A percentile compares a stretch with the other conserved stretches of the same genome.
Conservation (phyloP, 139 green algal species). For the Zygnema cylindricum region DNA sequence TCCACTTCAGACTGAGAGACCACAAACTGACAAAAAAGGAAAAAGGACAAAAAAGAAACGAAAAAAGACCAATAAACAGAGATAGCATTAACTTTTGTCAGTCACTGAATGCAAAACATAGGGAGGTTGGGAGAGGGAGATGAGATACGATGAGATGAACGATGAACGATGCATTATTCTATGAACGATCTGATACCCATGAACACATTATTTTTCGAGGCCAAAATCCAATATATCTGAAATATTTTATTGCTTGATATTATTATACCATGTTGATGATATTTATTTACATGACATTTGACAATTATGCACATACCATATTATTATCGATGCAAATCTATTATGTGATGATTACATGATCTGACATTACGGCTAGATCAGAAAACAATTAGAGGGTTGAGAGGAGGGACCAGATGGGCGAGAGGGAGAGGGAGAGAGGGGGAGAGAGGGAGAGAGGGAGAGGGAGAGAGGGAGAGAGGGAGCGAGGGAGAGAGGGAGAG, state of each 20-base stretch:
- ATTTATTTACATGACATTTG: neutral
- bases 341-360: slow-evolving; percentile 1
- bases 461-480: slow-evolving; percentile 33
- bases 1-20: no score
- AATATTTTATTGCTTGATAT: neutral
- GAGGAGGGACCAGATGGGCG: neutral
- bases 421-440: slow-evolving; percentile 36
- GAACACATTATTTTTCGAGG: neutral
- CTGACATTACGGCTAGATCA: slow-evolving; percentile 8
- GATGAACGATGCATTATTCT: no score
- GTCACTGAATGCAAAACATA: no score
- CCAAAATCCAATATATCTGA: neutral
- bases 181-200: neutral
- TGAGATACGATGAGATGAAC: no score
- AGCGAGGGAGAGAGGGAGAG: no score
- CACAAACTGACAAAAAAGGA: no score
- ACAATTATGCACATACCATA: neutral
- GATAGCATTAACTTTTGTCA: no score
- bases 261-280: neutral
- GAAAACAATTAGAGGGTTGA: neutral
- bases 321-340: neutral
- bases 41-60: no score
- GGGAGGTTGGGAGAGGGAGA: no score
- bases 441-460: slow-evolving; percentile 31
- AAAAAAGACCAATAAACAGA: no score